Evolutionary conservation across 768 basidiomycete genomes (phyloP).

Genomic region (Trametes elegans): DNA sequence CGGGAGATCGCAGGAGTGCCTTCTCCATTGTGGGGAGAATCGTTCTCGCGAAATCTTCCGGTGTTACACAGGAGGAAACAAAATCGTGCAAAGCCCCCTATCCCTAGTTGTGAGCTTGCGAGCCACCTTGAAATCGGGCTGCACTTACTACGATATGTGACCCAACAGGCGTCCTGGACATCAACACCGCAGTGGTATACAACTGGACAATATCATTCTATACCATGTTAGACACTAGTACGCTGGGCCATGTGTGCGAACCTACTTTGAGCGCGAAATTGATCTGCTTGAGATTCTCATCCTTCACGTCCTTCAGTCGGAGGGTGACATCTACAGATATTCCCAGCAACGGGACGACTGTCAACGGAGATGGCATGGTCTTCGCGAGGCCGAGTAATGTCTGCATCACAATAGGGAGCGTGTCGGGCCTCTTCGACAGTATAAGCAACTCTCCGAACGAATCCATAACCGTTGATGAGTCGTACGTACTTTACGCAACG

Average conservation of each 20-base stretch:
- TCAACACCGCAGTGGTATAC: conserved; percentile 61
- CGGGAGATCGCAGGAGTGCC: conserved; percentile 77
- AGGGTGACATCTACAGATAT: conserved; percentile 68
- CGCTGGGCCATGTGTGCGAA: background rate
- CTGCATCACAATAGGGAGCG: conserved; percentile 49
- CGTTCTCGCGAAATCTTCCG: conserved; percentile 47
- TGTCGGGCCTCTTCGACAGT: conserved; percentile 34
- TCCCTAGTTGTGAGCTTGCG: conserved; percentile 5
- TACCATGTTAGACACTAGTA: background rate
- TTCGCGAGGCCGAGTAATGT: conserved; percentile 54
- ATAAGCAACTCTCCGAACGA: background rate
- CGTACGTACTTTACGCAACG: conserved; percentile 57
- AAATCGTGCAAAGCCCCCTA: conserved; percentile 63
- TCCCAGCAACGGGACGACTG: conserved; percentile 56
- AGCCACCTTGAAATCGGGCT: background rate
- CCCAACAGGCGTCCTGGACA: conserved; percentile 63
- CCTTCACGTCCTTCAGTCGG: conserved; percentile 57
- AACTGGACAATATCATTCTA: conserved; percentile 58
- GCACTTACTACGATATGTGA: conserved; percentile 53
- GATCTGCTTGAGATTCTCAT: conserved; percentile 41
- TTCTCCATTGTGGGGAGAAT: conserved; percentile 80
- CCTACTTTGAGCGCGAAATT: conserved; percentile 47
- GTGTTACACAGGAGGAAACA: conserved; percentile 48
- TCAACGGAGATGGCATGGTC: conserved; percentile 41
- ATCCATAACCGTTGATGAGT: background rate